Base-by-base conservation (phyloP, 176 grass and related monocot genomes). In the Aechmea fasciata region DNA sequence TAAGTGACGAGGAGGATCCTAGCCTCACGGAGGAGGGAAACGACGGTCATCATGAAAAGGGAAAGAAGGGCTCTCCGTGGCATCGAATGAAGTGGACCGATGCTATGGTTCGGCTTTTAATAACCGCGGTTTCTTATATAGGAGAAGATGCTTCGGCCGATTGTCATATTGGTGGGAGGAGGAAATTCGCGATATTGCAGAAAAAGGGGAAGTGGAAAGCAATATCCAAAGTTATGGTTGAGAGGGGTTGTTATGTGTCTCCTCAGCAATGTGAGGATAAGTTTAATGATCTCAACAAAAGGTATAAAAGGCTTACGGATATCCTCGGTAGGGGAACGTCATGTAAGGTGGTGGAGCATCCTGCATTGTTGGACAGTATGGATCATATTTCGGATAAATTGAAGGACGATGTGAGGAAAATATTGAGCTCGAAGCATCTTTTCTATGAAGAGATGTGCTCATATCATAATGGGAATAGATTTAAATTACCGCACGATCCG, bases 81-180 rank as follows among this genome's bases (percentile, higher is more conserved):
- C 95, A 99, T 48, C 82, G 95, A 11, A 99, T 99, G 95, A 99
- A 99, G 79, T 99, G 95, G 95, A 99, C 95, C 72, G 87, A 87
- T 81, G 81, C 80, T 33, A 92, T 99, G 82, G 87, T 99, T 70
- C 86, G 84, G 63, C 81, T 99, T 54, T 80, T 99, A 71, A 99
- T 99, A 72, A 93, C 95, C 47, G 84, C 90, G 52, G 90, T 90
- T 71, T 87, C 89, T 18, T 87, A 94, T 65, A 83, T 84, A 0
- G 90, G 90, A 61, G 95, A 99, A 50, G 89, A 99, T 81, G 71
- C 63, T 59, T 71, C 76, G 65, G 69, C 77, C 22, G 94, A 93
- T 75, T 82, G 57, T 71, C n/a, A 50, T 49, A 68, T 67, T 18
- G 74, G 82, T 29, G 50, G 71, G 15, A 85, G 61, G 76, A 91